Base-by-base conservation (phyloP, 1,284 basidiomycete species). In the Marasmius oreades region DNA sequence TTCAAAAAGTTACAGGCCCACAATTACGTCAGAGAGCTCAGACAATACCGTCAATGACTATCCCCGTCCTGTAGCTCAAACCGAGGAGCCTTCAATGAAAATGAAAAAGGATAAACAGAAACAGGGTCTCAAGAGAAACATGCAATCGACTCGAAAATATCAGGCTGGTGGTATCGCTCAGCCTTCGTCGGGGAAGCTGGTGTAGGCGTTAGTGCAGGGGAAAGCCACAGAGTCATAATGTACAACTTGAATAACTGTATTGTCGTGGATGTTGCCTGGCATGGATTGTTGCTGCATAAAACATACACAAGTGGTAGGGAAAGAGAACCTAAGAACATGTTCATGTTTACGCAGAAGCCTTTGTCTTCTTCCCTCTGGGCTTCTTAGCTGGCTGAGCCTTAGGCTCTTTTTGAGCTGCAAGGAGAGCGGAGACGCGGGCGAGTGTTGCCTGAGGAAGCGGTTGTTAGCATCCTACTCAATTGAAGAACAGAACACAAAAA, bases 351-450 rank as follows among this genome's bases (percentile, higher is more conserved):
- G 44, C 22, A 18, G 45, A 28, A 43, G 46, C 60, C 56, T 68
- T 66, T 6, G 75, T 78, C 77, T 90, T 92, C 78, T 85, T 87
- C 61, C 90, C 90, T 65, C 92, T 82, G 63, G 74, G 60, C 79
- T 93, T 93, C 80, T 82, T 86, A 57, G 84, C 76, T 68, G 84
- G 88, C 63, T 76, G 68, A 37, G 85, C 74, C 77, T 91, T 92
- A 73, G 82, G 83, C 73, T 87, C 86, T 70, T 82, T 85, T 75
- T 90, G 84, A 59, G 87, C 77, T 46, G 78, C 80, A 59, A 86
- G 64, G 63, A 94, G 78, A 56, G 90, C 88, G 64, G 90, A 92
- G 54, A 87, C 83, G 62, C 92, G 91, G 60, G 89, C 90, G 56
- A 95, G 81, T 63, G 86, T 82, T 65, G 87, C 88, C 92, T 94